phyloP scores from a whole-genome alignment of 257 asterid genomes.

The Nicotiana attenuata region DNA sequence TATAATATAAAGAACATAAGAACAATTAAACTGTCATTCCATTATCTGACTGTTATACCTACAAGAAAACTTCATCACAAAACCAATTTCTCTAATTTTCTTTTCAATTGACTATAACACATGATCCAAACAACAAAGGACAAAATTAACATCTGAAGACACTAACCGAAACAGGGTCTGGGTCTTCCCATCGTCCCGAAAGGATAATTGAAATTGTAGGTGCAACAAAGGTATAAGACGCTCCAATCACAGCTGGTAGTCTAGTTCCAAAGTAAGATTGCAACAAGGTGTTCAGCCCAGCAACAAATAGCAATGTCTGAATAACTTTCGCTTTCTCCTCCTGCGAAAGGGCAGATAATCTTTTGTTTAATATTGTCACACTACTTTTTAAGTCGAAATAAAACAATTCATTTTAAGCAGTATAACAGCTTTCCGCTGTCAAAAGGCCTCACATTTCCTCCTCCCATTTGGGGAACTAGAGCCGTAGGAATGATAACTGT shows the following conservation, averaged over 20 bases:
- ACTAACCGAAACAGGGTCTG: conserved; percentile 71
- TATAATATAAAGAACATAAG: neutral
- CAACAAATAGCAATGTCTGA: conserved; percentile 76
- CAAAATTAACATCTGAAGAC: neutral
- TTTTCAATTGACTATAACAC: neutral
- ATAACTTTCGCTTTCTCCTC: conserved; percentile 86
- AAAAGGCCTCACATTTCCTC: conserved; percentile 61
- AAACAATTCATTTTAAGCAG: neutral
- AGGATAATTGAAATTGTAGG: conserved; percentile 91
- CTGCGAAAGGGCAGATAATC: conserved; percentile 24
- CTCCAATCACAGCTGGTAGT: conserved; percentile 84
- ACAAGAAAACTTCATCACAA: neutral
- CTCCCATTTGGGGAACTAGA: conserved; percentile 94
- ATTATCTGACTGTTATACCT: neutral
- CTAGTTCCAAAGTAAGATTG: conserved; percentile 79
- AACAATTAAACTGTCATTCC: neutral
- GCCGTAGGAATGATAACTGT: conserved; percentile 74
- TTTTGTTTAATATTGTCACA: neutral
- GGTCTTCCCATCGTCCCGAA: conserved; percentile 78
- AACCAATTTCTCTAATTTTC: neutral
- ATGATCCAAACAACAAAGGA: neutral
- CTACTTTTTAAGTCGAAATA: neutral
- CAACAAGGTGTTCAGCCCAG: conserved; percentile 71
- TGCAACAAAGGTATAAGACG: conserved; percentile 80
- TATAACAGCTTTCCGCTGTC: conserved; percentile 3